These are phyloP conservation scores for Backusella mclennaniae DNA, from an alignment of 192 early-diverging fungal genomes.

Conservation along the genomic window DNA sequence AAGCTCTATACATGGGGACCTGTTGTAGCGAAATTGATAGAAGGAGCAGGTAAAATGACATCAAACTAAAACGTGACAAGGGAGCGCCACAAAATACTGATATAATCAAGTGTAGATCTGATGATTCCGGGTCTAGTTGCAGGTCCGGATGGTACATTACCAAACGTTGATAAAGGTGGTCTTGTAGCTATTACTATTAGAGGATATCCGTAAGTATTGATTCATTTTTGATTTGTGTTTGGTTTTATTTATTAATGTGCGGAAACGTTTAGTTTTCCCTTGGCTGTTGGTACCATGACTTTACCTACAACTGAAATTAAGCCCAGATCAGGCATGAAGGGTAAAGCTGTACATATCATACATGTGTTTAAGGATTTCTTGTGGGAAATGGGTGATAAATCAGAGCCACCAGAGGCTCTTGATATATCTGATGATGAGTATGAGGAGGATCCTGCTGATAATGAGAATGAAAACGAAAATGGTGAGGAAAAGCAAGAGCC, in stretches of 20 bases:
- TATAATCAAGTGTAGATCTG: conserved; percentile 45
- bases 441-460: conserved; percentile 27
- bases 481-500: neutral
- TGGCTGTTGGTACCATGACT: conserved; percentile 70
- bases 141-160: conserved; percentile 40
- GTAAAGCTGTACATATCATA: conserved; percentile 76
- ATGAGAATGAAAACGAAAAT: conserved; percentile 9
- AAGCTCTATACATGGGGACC: conserved; percentile 64
- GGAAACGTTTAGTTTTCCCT: conserved; percentile 33
- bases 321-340: conserved; percentile 57
- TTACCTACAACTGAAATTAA: conserved; percentile 51
- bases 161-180: conserved; percentile 48
- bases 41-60: conserved; percentile 57
- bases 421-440: conserved; percentile 21
- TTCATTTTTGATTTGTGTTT: neutral
- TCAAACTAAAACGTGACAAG: neutral
- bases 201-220: conserved; percentile 44
- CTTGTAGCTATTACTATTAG: conserved; percentile 54
- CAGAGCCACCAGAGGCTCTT: conserved; percentile 51
- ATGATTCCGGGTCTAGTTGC: conserved; percentile 76
- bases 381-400: conserved; percentile 75
- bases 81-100: neutral
- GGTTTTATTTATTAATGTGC: neutral
- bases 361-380: conserved; percentile 78
- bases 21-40: conserved; percentile 70